Base-by-base conservation (phyloP, 768 basidiomycete genomes). In the Boletellus sp. region DNA sequence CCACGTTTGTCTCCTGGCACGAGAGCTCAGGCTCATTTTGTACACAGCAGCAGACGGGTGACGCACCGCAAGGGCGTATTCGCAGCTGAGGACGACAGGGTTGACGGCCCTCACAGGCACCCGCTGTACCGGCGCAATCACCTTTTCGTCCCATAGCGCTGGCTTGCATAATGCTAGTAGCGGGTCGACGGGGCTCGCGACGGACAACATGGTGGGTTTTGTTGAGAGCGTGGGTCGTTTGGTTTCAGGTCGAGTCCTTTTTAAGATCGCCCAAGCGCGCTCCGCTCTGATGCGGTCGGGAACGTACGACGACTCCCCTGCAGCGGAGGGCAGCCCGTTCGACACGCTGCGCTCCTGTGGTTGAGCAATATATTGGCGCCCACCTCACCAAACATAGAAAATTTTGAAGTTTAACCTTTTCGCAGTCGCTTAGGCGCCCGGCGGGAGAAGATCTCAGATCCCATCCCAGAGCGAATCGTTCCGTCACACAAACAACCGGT, bases 51-150 rank as follows among this genome's bases (percentile, higher is more conserved):
- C 8, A 23, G 28, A 33, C 15, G 1, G 9, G 33, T 15, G 22
- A 68, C 72, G 35, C 52, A 86, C 86, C 62, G 76, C 65, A 56
- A 81, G 77, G 1, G 81, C 81, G 60, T 73, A 80, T 58, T 81
- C 69, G 9, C 84, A 77, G 48, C 73, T 79, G 32, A 72, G 65
- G 15, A 87, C 62, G 40, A 86, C 86, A 10, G 85, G 86, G 56
- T 85, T 89, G 37, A 47, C 47, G 54, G 39, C 46, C 24, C 59
- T 60, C 45, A 43, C 54, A 17, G 33, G 17, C 5, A 41, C 13
- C 31, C 23, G 8, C 10, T 40, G 40, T 2, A 28, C 22, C 4
- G 35, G n/a, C 24, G 40, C 28, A 41, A 41, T 20, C 6, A 19
- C 26, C 2, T 44, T 28, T 39, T 31, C 36, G 6, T 47, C 35